Conservation (phyloP, 805 yeast genomes). For the Metschnikowia henanensis region DNA sequence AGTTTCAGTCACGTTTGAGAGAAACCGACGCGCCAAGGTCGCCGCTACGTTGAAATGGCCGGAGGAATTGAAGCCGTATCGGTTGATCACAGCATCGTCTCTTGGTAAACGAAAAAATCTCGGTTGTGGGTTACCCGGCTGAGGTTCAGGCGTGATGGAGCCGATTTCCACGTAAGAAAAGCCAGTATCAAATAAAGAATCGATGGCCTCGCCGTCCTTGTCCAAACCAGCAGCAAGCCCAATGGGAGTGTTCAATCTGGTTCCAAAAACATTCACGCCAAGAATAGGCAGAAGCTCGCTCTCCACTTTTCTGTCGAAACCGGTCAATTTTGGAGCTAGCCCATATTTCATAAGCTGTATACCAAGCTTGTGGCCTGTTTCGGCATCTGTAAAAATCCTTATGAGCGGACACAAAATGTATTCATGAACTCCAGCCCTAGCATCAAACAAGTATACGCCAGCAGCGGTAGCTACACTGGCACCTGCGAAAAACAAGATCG, state of each 20-base stretch:
- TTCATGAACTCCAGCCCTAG: constrained; percentile 82
- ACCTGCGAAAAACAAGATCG: constrained; percentile 19
- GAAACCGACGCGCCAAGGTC: constrained; percentile 63
- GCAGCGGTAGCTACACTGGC: constrained; percentile 30
- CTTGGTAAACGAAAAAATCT: constrained; percentile 82
- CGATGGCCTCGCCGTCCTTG: constrained; percentile 90
- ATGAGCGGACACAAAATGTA: constrained; percentile 77
- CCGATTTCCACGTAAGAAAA: constrained; percentile 93
- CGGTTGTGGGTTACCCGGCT: constrained; percentile 94
- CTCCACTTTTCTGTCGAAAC: constrained; percentile 47
- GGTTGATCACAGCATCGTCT: constrained; percentile 89
- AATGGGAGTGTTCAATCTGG: constrained; percentile 69
- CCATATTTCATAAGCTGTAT: constrained; percentile 69
- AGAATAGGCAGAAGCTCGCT: constrained; percentile 39
- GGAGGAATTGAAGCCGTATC: constrained; percentile 92
- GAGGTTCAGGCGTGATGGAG: constrained; percentile 88
- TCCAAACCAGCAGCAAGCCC: constrained; percentile 97
- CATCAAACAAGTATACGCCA: constrained; percentile 63
- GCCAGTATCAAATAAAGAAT: constrained; percentile 72
- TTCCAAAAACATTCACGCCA: constrained; percentile 64
- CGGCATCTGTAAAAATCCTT: constrained; percentile 75
- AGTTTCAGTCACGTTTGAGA: constrained; percentile 3
- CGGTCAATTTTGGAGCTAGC: constrained; percentile 58
- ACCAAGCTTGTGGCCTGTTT: constrained; percentile 79
- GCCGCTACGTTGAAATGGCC: constrained; percentile 79